Base-by-base conservation (phyloP, 1,139 yeast genomes). In the Scheffersomyces quercinus region DNA sequence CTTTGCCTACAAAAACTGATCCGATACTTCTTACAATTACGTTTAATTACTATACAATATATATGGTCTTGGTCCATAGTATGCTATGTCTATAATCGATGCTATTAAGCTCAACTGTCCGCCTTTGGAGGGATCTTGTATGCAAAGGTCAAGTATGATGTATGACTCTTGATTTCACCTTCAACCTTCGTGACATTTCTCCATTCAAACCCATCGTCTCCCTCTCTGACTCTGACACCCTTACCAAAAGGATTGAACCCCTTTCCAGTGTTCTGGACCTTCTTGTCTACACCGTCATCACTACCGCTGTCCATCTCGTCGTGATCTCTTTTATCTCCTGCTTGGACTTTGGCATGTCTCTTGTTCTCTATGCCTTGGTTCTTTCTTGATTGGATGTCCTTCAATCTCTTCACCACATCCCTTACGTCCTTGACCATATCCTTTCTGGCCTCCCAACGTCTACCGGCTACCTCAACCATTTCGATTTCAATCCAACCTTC, bases 131-230 rank as follows among this genome's bases (percentile, higher is more conserved):
- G 57, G 13, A 67, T 56, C 51, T 70, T 73, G 48, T 65, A 74
- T 30, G 99, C 99, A 77, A 95, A 95, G 1, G 97, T 89, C 59
- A 95, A 70, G 60, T 89, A 95, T 0, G 97, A 89, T 0, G 99
- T 95, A 55, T 95, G 99, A 16, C 91, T 85, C 67, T 91, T 93
- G 56, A 93, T 75, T 58, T 93, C 98, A 3, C 83, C 58, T 62
- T 93, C 99, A 3, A 85, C 73, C 59, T 83, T 84, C 12, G 97
- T 83, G 20, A 91, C 95, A 51, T 88, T 77, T 48, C 76, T 71
- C 99, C 99, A 95, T 30, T 78, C 70, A 64, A 74, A 93, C 5
- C 76, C 76, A 8, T 73, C 81, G 56, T 93, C 97, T 40, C 99
- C 99, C 66, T 91, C 97, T 54, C 77, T 80, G 34, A 95, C 77